A percentile compares a stretch with the other conserved stretches of the same genome.
These are phyloP conservation scores for Limonium bicolor DNA, from an alignment of 148 eudicot genomes.

Conservation along the genomic window DNA sequence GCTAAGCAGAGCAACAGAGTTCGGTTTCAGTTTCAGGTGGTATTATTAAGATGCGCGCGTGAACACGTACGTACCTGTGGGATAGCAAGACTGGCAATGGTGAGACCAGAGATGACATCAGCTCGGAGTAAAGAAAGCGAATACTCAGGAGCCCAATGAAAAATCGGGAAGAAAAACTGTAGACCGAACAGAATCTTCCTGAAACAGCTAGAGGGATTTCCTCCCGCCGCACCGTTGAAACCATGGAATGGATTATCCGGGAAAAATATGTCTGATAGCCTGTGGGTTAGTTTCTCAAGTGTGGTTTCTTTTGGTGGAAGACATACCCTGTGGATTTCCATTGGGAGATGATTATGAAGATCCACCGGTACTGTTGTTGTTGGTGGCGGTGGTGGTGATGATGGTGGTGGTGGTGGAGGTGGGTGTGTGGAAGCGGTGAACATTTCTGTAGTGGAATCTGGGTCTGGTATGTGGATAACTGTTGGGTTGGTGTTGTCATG, in stretches of 20 bases:
- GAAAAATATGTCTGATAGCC: slow-evolving; percentile 66
- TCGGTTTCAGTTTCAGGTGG: no score
- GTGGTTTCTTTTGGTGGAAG: slow-evolving; percentile 57
- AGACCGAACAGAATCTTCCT: slow-evolving; percentile 40
- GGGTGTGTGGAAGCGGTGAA: no score
- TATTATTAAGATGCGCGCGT: not conserved
- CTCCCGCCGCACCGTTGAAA: slow-evolving; percentile 8
- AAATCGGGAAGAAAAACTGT: slow-evolving; percentile 70
- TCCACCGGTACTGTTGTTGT: not conserved
- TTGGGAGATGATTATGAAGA: not conserved
- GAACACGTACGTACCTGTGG: slow-evolving; percentile 29
- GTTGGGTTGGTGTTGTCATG: slow-evolving; percentile 3
- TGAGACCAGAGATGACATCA: slow-evolving; percentile 50
- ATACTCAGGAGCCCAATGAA: slow-evolving; percentile 58
- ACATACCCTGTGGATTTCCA: slow-evolving; percentile 51
- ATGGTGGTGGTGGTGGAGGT: slow-evolving; percentile 1
- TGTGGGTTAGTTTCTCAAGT: slow-evolving; percentile 31
- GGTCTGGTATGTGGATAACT: slow-evolving; percentile 4
- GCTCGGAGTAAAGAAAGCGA: slow-evolving; percentile 27
- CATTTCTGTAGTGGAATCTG: no score
- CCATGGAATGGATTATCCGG: slow-evolving; percentile 74
- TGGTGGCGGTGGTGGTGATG: not conserved
- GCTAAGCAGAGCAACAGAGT: no score
- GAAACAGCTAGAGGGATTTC: not conserved
- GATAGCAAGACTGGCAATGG: slow-evolving; percentile 64